These are phyloP conservation scores for Phyllosticta paracitricarpa DNA, from an alignment of 2,329 filamentous ascomycete genomes.

Conservation along the genomic window DNA sequence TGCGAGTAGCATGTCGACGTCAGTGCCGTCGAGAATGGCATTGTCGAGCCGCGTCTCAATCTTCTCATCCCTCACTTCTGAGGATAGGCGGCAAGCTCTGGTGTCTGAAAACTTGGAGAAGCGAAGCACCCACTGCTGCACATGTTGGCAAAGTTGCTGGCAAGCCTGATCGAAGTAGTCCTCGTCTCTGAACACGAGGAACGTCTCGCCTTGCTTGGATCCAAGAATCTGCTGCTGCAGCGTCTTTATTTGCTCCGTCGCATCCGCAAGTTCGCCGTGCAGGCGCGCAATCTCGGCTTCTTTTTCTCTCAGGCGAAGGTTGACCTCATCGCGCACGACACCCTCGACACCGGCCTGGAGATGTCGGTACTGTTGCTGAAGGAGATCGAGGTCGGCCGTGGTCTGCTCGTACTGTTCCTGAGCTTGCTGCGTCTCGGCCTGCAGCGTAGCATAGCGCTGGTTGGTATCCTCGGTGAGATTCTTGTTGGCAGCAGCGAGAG, in stretches of 20 bases:
- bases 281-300: constrained; percentile 74
- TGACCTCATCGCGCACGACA: constrained; percentile 51
- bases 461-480: constrained; percentile 68
- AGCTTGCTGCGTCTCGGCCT: constrained; percentile 51
- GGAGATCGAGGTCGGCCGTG: constrained; percentile 57
- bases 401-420: constrained; percentile 48
- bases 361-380: constrained; percentile 53
- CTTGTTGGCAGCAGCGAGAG: constrained; percentile 65
- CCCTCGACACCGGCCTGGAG: constrained; percentile 54
- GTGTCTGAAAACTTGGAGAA: constrained; percentile 98
- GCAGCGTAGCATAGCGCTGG: constrained; percentile 57
- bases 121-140: constrained; percentile 93
- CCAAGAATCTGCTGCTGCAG: constrained; percentile 51
- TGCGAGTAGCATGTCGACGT: constrained; percentile 77
- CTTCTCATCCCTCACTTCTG: constrained; percentile 82
- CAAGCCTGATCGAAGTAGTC: constrained; percentile 94
- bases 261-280: constrained; percentile 65
- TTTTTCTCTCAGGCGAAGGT: constrained; percentile 62
- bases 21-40: constrained; percentile 83
- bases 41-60: constrained; percentile 92
- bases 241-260: constrained; percentile 50
- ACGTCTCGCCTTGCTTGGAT: constrained; percentile 54
- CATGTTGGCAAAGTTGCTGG: constrained; percentile 88
- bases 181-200: constrained; percentile 73
- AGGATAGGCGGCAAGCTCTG: constrained; percentile 71